Evolutionary conservation across 108 stramenopile species (phyloP).

Genomic region (Tribonema minus): DNA sequence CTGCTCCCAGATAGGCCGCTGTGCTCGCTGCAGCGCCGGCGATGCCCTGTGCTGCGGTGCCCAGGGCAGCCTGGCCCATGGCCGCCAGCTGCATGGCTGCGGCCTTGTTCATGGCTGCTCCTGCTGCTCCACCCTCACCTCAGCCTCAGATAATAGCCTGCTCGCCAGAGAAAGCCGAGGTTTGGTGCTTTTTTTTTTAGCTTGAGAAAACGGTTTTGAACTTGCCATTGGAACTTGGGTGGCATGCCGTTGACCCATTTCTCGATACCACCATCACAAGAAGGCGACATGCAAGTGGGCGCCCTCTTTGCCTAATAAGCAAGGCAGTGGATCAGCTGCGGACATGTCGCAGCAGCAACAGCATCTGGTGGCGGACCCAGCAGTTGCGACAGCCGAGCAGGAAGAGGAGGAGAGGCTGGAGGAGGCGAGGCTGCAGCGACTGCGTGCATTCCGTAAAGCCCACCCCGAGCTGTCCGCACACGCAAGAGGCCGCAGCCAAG

Average conservation of each 20-base stretch:
- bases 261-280: no score
- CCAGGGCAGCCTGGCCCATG: neutral
- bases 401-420: neutral
- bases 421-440: neutral
- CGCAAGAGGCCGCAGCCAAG: neutral
- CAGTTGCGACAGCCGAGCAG: neutral
- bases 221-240: neutral
- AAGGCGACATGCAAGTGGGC: no score
- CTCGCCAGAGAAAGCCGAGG: neutral
- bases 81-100: neutral
- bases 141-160: neutral
- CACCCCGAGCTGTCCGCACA: neutral
- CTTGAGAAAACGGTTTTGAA: neutral
- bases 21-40: neutral
- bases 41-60: neutral
- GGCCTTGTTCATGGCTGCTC: neutral
- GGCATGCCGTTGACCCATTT: no score
- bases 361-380: neutral
- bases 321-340: neutral
- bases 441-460: neutral
- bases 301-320: no score
- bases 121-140: neutral
- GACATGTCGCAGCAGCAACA: neutral
- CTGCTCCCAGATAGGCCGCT: neutral
- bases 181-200: neutral